These are phyloP conservation scores for Colletotrichum trifolii DNA, from an alignment of 2,329 filamentous ascomycete species.

Conservation along the genomic window DNA sequence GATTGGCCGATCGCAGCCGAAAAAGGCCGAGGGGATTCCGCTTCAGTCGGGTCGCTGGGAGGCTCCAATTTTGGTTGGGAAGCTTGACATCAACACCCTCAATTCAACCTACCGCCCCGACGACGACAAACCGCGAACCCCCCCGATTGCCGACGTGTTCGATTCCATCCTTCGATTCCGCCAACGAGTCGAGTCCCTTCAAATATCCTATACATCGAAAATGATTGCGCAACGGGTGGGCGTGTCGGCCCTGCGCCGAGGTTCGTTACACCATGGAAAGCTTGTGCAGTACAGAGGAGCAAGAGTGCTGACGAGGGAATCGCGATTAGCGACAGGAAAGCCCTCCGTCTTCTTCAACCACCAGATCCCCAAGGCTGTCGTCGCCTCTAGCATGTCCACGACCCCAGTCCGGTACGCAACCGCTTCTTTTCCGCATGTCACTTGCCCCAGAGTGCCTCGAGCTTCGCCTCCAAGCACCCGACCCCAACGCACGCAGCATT, in stretches of 20 bases:
- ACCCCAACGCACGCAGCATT: neutral
- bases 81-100: slow-evolving; percentile 37
- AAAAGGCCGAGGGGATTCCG: slow-evolving; percentile 49
- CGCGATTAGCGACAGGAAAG: slow-evolving; percentile 50
- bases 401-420: slow-evolving; percentile 59
- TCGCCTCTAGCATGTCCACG: slow-evolving; percentile 54
- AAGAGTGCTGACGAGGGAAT: slow-evolving; percentile 34
- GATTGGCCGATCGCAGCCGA: slow-evolving; percentile 58
- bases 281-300: neutral
- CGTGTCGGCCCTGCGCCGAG: slow-evolving; percentile 68
- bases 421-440: no score
- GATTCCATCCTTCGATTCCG: no score
- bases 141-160: no score
- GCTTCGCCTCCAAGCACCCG: no score
- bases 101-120: slow-evolving; percentile 27
- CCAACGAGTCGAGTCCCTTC: no score
- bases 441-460: no score
- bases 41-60: slow-evolving; percentile 22
- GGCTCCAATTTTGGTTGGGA: slow-evolving; percentile 11
- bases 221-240: slow-evolving; percentile 70
- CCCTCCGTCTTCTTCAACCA: slow-evolving; percentile 60
- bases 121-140: neutral
- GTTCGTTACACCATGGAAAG: slow-evolving; percentile 50
- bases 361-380: slow-evolving; percentile 58
- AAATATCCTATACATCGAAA: slow-evolving; percentile 39